phyloP scores from a whole-genome alignment of 192 early-diverging fungal genomes.

The Piromyces finnis region DNA sequence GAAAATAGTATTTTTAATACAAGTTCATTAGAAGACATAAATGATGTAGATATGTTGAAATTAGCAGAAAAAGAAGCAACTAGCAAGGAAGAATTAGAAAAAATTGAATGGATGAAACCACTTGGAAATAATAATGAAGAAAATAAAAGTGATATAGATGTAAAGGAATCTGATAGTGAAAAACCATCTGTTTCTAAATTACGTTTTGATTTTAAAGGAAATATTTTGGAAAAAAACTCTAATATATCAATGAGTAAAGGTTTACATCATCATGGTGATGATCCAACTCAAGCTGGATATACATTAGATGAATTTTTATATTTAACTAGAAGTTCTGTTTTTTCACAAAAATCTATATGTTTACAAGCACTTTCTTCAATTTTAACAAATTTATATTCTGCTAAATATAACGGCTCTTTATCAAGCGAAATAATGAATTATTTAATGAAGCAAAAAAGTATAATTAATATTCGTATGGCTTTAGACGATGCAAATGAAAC shows the following conservation, averaged over 20 bases:
- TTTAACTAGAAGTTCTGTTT: constrained; percentile 60
- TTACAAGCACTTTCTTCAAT: constrained; percentile 41
- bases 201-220: constrained; percentile 68
- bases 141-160: constrained; percentile 10
- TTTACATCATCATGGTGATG: constrained; percentile 78
- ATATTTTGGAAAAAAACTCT: constrained; percentile 29
- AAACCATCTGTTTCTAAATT: constrained; percentile 16
- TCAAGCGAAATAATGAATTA: constrained; percentile 7
- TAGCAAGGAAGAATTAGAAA: background rate
- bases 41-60: constrained; percentile 19
- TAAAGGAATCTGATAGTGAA: background rate
- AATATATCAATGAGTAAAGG: constrained; percentile 23
- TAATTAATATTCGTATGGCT: constrained; percentile 37
- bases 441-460: constrained; percentile 18
- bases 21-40: constrained; percentile 23
- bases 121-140: constrained; percentile 3
- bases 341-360: constrained; percentile 54
- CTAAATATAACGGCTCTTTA: constrained; percentile 11
- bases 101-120: background rate
- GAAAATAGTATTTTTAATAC: constrained; percentile 6
- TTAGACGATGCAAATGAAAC: constrained; percentile 46
- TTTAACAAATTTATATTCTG: constrained; percentile 18
- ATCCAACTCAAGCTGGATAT: constrained; percentile 72
- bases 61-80: background rate
- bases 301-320: constrained; percentile 64